Evolutionary conservation across 2,329 filamentous ascomycete genomes (phyloP).

Genomic region (Alternaria panax): DNA sequence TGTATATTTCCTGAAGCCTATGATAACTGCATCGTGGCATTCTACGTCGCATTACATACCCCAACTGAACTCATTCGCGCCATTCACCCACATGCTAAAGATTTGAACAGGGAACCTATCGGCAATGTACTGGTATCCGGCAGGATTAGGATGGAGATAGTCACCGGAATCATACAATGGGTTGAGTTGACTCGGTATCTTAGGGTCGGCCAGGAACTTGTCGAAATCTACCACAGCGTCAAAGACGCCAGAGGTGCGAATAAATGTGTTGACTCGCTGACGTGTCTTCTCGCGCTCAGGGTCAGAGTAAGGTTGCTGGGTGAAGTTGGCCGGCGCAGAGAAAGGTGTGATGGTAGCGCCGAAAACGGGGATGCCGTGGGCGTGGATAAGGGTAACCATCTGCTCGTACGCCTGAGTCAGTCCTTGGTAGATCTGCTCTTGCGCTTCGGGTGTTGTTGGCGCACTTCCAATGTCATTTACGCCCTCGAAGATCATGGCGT

Average conservation of each 20-base stretch:
- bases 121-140: slow-evolving; percentile 67
- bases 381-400: slow-evolving; percentile 63
- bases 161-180: slow-evolving; percentile 66
- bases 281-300: slow-evolving; percentile 64
- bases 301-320: slow-evolving; percentile 33
- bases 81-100: slow-evolving; percentile 51
- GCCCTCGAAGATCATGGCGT: slow-evolving; percentile 71
- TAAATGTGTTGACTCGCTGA: slow-evolving; percentile 67
- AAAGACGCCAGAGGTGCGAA: slow-evolving; percentile 63
- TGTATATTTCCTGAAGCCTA: neutral
- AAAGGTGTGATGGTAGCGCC: slow-evolving; percentile 74
- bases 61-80: slow-evolving; percentile 21
- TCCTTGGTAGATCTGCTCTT: slow-evolving; percentile 57
- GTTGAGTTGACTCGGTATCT: slow-evolving; percentile 57
- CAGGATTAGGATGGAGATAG: slow-evolving; percentile 68
- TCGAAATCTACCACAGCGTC: slow-evolving; percentile 71
- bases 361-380: slow-evolving; percentile 64
- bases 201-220: slow-evolving; percentile 60
- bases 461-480: slow-evolving; percentile 69
- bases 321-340: slow-evolving; percentile 47
- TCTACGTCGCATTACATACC: neutral
- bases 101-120: slow-evolving; percentile 64
- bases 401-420: slow-evolving; percentile 67
- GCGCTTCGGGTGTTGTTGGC: slow-evolving; percentile 53
- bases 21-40: too few species aligned